Conservation (phyloP, 805 yeast species). For the Barnettozyma californica region DNA sequence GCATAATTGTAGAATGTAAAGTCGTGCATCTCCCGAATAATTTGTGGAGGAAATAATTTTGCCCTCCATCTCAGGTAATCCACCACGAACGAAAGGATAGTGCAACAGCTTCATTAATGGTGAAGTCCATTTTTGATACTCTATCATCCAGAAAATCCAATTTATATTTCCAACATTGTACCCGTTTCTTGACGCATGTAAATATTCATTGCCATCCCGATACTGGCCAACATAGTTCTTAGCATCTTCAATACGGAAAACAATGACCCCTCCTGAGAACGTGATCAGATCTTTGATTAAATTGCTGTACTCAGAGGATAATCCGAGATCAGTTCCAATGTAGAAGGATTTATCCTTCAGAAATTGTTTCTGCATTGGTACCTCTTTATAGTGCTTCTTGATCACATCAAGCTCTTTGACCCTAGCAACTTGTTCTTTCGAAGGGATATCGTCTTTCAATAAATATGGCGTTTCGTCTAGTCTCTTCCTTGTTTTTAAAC, state of each 20-base stretch:
- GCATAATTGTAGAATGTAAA: constrained; percentile 60
- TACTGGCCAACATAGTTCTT: constrained; percentile 58
- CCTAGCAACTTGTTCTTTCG: constrained; percentile 6
- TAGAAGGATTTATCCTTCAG: constrained; percentile 43
- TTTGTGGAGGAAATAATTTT: constrained; percentile 65
- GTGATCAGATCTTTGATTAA: constrained; percentile 41
- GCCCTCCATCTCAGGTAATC: constrained; percentile 49
- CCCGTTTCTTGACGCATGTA: constrained; percentile 36
- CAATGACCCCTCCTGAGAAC: constrained; percentile 50
- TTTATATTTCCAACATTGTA: constrained; percentile 56
- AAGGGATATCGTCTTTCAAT: constrained; percentile 10
- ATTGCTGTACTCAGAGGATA: constrained; percentile 38
- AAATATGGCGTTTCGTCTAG: constrained; percentile 51
- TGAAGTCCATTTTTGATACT: constrained; percentile 46
- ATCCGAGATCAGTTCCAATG: constrained; percentile 48
- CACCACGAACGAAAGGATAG: constrained; percentile 52
- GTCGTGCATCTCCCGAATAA: constrained; percentile 80
- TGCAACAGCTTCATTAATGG: constrained; percentile 59
- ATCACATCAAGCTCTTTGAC: constrained; percentile 8
- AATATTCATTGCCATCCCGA: constrained; percentile 53
- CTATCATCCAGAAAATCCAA: constrained; percentile 72
- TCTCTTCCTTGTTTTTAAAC: constrained; percentile 46
- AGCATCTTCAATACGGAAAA: constrained; percentile 25
- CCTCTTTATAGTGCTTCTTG: not conserved
- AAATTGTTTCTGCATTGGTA: constrained; percentile 20